A percentile compares a stretch with the other conserved stretches of the same genome.
These are phyloP conservation scores for Chlorophyllum brunneum DNA, from an alignment of 768 basidiomycete genomes.

Conservation along the genomic window DNA sequence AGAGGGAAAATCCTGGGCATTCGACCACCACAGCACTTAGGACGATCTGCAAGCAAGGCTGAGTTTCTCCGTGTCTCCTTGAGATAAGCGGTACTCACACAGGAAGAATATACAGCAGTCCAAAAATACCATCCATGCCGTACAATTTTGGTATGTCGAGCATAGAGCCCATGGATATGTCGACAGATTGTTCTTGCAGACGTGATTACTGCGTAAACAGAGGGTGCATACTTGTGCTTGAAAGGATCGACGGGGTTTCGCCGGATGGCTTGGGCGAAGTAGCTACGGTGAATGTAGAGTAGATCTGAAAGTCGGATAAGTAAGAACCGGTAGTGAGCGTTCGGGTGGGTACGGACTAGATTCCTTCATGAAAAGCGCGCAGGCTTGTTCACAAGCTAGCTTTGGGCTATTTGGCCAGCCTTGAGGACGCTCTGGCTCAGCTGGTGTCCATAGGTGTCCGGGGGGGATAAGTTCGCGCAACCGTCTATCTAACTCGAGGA, in stretches of 20 bases:
- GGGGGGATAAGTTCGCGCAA: constrained; percentile 50
- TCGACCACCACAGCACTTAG: constrained; percentile 43
- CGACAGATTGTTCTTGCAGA: constrained; percentile 37
- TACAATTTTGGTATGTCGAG: constrained; percentile 28
- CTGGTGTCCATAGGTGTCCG: constrained; percentile 37
- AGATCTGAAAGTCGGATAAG: constrained; percentile 26
- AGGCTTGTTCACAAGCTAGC: constrained; percentile 44
- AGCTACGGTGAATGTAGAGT: constrained; percentile 45
- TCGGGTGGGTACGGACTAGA: constrained; percentile 33
- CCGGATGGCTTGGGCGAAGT: constrained; percentile 43
- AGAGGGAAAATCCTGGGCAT: constrained; percentile 40
- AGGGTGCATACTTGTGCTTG: constrained; percentile 39
- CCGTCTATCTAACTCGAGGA: constrained; percentile 46
- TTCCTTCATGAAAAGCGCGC: constrained; percentile 36
- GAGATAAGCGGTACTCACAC: constrained; percentile 29
- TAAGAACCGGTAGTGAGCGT: not conserved
- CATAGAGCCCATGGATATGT: constrained; percentile 35
- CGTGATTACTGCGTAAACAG: constrained; percentile 40
- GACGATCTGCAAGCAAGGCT: constrained; percentile 35
- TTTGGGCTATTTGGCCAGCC: constrained; percentile 33
- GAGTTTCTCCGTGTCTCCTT: not conserved
- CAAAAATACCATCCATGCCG: constrained; percentile 47
- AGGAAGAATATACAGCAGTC: constrained; percentile 45
- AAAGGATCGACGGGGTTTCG: constrained; percentile 39
- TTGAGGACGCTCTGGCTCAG: constrained; percentile 28